These are phyloP conservation scores for Bolboschoenoplectus hybrid DNA, from an alignment of 202 grass and related monocot genomes.

Conservation along the genomic window DNA sequence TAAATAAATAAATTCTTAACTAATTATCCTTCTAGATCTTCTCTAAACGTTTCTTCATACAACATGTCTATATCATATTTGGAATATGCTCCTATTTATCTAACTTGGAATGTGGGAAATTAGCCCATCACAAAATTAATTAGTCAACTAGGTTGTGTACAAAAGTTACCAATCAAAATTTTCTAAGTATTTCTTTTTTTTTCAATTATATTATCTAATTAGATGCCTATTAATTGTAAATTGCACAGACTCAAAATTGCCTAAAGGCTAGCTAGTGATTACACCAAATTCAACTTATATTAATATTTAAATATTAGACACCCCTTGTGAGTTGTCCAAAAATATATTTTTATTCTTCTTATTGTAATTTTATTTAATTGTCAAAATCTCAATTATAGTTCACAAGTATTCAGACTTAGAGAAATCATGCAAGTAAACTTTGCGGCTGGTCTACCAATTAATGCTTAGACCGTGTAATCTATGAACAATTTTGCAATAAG, in stretches of 20 bases:
- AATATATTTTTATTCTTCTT: background rate
- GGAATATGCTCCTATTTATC: background rate
- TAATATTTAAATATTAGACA: background rate
- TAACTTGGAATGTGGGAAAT: conserved; percentile 6
- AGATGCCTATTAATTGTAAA: background rate
- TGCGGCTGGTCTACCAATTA: conserved; percentile 1
- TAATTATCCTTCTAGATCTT: background rate
- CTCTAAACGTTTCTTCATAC: background rate
- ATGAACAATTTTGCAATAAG: background rate
- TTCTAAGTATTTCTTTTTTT: background rate
- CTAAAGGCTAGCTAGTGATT: background rate
- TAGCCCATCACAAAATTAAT: background rate
- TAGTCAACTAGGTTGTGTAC: conserved; percentile 14
- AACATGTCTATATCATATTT: background rate
- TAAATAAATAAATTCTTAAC: background rate
- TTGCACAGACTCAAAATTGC: background rate
- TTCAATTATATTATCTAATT: background rate
- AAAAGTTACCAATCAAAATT: background rate
- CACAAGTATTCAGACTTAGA: background rate
- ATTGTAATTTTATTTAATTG: background rate
- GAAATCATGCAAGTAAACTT: background rate
- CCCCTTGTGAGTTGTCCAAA: background rate
- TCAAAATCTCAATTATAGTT: background rate
- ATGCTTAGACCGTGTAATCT: background rate
- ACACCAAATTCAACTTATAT: conserved; percentile 6